A percentile compares a stretch with the other conserved stretches of the same genome.
Evolutionary conservation across 2,329 filamentous ascomycete genomes (phyloP).

Genomic region (Juglanconis juglandina): DNA sequence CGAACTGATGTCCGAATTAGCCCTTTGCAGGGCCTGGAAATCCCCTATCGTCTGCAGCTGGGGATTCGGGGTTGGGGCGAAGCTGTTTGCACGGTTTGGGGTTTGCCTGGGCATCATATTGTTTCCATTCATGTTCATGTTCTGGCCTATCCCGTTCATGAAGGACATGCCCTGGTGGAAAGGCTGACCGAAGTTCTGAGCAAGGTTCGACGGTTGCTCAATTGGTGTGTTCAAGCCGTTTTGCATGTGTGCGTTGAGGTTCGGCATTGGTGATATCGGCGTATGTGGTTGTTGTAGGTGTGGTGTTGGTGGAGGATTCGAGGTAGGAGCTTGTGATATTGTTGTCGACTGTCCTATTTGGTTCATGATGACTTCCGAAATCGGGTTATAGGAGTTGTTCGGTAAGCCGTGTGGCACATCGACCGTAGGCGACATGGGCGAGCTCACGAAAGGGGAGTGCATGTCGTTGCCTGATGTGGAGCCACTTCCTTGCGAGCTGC

Average conservation of each 20-base stretch:
- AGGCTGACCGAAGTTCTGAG: constrained; percentile 25
- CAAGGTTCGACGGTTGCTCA: constrained; percentile 30
- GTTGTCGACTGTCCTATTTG: constrained; percentile 37
- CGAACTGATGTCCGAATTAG: constrained; percentile 37
- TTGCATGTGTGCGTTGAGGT: constrained; percentile 32
- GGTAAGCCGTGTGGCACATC: constrained; percentile 45
- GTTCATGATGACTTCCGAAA: constrained; percentile 54
- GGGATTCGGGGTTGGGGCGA: constrained; percentile 32
- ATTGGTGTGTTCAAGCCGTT: constrained; percentile 30
- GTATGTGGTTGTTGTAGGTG: constrained; percentile 31
- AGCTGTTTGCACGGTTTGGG: constrained; percentile 38
- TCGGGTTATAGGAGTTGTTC: constrained; percentile 41
- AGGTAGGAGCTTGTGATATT: constrained; percentile 14
- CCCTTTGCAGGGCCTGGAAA: constrained; percentile 48
- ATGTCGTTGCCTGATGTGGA: constrained; percentile 38
- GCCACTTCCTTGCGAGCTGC: constrained; percentile 30
- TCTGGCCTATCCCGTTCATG: constrained; percentile 22
- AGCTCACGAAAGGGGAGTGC: constrained; percentile 49
- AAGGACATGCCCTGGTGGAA: constrained; percentile 23
- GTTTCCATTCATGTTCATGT: constrained; percentile 12
- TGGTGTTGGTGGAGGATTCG: constrained; percentile 21
- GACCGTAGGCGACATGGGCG: constrained; percentile 52
- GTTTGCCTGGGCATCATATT: constrained; percentile 33
- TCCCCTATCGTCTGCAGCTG: constrained; percentile 44
- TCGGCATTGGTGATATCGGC: constrained; percentile 31